phyloP scores from a whole-genome alignment of 768 basidiomycete genomes.

The Cystobasidiopsis lactophilus region DNA sequence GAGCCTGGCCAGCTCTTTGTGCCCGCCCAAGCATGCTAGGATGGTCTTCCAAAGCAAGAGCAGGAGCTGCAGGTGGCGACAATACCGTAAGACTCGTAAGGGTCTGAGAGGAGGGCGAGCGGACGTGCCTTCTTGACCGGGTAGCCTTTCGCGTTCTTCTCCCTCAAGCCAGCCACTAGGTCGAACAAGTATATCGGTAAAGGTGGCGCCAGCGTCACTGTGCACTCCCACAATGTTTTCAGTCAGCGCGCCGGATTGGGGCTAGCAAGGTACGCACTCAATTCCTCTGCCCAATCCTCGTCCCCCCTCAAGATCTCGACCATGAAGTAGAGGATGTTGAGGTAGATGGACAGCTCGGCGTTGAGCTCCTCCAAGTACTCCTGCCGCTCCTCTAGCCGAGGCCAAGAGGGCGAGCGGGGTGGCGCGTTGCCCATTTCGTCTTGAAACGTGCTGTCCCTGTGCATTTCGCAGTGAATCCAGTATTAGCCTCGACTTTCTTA shows the following conservation, averaged over 20 bases:
- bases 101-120: no score
- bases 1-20: constrained; percentile 60
- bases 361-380: constrained; percentile 75
- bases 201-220: constrained; percentile 89
- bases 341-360: constrained; percentile 75
- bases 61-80: constrained; percentile 63
- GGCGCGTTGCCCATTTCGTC: not conserved
- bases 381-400: constrained; percentile 33
- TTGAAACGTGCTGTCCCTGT: not conserved
- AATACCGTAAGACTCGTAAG: not conserved
- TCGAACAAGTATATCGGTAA: constrained; percentile 79
- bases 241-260: constrained; percentile 6
- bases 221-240: constrained; percentile 7
- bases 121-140: constrained; percentile 78
- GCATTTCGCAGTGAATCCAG: no score
- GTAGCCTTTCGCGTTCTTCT: constrained; percentile 84
- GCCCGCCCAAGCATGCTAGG: constrained; percentile 75
- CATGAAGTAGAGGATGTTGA: constrained; percentile 85
- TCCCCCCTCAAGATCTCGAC: constrained; percentile 83
- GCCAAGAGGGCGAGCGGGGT: not conserved
- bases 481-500: no score
- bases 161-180: constrained; percentile 67
- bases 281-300: constrained; percentile 83
- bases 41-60: constrained; percentile 87
- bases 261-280: constrained; percentile 42